Evolutionary conservation across 2,329 filamentous ascomycete genomes (phyloP).

Genomic region (Hypoxylon rubiginosum): DNA sequence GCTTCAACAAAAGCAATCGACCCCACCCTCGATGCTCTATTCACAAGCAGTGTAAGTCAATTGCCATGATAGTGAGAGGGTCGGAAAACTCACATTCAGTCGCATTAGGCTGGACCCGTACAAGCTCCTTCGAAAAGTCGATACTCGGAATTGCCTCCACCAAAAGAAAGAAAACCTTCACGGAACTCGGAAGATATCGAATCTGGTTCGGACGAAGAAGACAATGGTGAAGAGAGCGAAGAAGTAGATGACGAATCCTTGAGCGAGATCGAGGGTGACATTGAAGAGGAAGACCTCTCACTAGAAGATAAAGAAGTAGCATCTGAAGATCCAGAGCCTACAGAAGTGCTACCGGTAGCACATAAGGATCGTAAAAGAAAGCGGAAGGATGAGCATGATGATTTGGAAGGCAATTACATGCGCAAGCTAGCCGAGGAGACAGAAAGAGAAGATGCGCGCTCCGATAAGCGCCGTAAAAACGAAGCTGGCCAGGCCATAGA

Average conservation of each 20-base stretch:
- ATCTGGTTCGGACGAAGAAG: constrained; percentile 40
- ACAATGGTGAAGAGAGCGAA: constrained; percentile 36
- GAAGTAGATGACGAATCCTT: constrained; percentile 52
- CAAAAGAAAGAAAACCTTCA: constrained; percentile 53
- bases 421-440: constrained; percentile 70
- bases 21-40: constrained; percentile 77
- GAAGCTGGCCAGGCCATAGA: constrained; percentile 51
- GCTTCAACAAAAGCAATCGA: constrained; percentile 71
- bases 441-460: constrained; percentile 66
- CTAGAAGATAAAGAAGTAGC: constrained; percentile 59
- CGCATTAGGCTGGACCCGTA: constrained; percentile 64
- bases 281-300: constrained; percentile 57
- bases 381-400: constrained; percentile 75
- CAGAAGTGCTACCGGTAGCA: constrained; percentile 56
- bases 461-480: constrained; percentile 68
- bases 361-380: constrained; percentile 73
- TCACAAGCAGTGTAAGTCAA: constrained; percentile 77
- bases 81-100: constrained; percentile 16
- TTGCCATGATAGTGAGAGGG: constrained; percentile 2
- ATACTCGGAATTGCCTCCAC: constrained; percentile 56
- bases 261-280: constrained; percentile 55
- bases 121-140: constrained; percentile 60
- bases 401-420: constrained; percentile 79
- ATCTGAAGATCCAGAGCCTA: constrained; percentile 54
- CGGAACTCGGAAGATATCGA: constrained; percentile 44